Evolutionary conservation across 2,329 filamentous ascomycete genomes (phyloP).

Genomic region (Ophiobolus disseminans): DNA sequence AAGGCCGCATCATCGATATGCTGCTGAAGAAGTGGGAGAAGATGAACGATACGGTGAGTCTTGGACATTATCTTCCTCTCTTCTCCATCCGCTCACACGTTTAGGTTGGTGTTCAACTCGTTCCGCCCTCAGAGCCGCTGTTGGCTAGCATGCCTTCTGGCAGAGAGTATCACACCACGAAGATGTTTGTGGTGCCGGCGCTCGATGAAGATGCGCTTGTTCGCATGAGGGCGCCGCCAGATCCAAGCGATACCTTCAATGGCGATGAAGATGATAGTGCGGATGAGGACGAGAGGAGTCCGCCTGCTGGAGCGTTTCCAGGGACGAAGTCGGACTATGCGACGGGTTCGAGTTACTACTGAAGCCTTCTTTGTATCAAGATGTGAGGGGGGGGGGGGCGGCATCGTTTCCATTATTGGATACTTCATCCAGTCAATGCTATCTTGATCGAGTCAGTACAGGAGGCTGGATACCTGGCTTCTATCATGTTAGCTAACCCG

Average conservation of each 20-base stretch:
- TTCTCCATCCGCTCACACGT: slow-evolving; percentile 3
- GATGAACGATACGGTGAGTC: slow-evolving; percentile 85
- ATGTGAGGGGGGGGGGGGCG: no score
- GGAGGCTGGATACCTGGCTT: background rate
- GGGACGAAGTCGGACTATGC: slow-evolving; percentile 43
- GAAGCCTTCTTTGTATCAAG: no score
- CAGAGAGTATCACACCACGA: slow-evolving; percentile 79
- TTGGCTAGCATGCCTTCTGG: slow-evolving; percentile 84
- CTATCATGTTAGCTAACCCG: slow-evolving; percentile 2
- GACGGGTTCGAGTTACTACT: slow-evolving; percentile 41
- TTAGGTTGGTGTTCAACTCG: slow-evolving; percentile 78
- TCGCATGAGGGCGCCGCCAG: slow-evolving; percentile 64
- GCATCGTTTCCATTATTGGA: no score
- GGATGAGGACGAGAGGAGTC: slow-evolving; percentile 42
- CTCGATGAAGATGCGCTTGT: slow-evolving; percentile 70
- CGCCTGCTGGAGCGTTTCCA: slow-evolving; percentile 47
- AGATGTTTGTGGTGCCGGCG: slow-evolving; percentile 69
- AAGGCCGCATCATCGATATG: slow-evolving; percentile 84
- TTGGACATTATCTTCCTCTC: background rate
- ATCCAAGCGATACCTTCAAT: slow-evolving; percentile 54
- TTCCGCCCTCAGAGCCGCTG: slow-evolving; percentile 75
- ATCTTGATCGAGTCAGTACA: background rate
- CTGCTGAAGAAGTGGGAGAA: slow-evolving; percentile 88
- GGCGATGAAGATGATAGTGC: slow-evolving; percentile 47
- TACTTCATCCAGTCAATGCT: background rate